Evolutionary conservation across 768 basidiomycete genomes (phyloP), one percentile per base, ranked within the genome.

Genomic region (Phanerochaete sordida): DNA sequence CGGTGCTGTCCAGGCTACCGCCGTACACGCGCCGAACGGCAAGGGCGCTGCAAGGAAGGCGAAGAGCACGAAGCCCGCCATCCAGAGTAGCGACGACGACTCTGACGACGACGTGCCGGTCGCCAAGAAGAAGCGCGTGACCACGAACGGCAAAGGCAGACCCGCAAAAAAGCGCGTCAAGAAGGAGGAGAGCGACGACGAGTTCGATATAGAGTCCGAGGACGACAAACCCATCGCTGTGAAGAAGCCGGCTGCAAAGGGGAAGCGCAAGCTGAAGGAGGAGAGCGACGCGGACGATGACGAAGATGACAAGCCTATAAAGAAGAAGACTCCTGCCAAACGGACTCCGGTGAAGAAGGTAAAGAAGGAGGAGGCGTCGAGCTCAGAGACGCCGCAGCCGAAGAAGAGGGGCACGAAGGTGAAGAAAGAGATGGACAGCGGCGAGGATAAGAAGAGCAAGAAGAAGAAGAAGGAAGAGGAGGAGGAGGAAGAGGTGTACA

Each of bases 401-500:
- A 82, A 77, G 70, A 82, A 79, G 73, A 70, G 74, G 61, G 68
- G 68, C 19, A 71, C 65, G 21, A 84, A 80, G 64, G 69, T 63
- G 61, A 80, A 81, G 71, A 82, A 74, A 62, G 75, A 77, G 52
- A 76, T 79, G 62, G 33, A 35, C 33, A 56, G 54, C 5, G 58
- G 24, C 63, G 70, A 59, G 26, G 54, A 61, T 2, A 26, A 53
- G 30, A 84, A 79, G 72, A 85, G 78, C 72, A 77, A 77, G 66
- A 80, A 81, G 68, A 78, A 84, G 69, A 84, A 85, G 67, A 74
- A 77, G 66, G 75, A 81, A 45, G 74, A 79, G 50, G 84, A 84
- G 60, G 91, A 93, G 43, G 81, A 85, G 57, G 88, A 88, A 57
- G 86, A 84, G 58, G 81, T 86, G 50, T 93, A 84, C 73, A 82